Evolutionary conservation across 495 filamentous ascomycete species (phyloP).

Genomic region (Daldinia childiae): DNA sequence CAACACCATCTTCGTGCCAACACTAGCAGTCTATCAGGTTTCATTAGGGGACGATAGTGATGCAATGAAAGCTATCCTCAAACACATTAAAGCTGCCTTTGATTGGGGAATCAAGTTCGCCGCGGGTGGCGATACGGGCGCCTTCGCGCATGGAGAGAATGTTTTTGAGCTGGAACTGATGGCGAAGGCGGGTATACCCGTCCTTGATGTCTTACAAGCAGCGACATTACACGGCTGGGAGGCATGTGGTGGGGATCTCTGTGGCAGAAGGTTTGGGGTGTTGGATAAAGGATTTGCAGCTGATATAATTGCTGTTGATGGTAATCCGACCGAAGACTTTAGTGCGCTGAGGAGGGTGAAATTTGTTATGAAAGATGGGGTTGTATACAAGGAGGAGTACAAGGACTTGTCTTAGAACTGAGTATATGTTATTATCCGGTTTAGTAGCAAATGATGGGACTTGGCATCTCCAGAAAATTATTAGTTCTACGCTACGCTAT

Average conservation of each 20-base stretch:
- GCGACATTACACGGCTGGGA: slow-evolving; percentile 62
- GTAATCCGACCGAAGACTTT: slow-evolving; percentile 48
- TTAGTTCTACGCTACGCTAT: too few species aligned
- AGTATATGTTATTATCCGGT: too few species aligned
- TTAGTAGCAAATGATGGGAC: too few species aligned
- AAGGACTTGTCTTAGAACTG: background rate
- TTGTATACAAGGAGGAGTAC: slow-evolving; percentile 50
- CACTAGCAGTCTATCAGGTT: slow-evolving; percentile 54
- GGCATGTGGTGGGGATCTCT: slow-evolving; percentile 59
- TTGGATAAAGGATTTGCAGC: slow-evolving; percentile 57
- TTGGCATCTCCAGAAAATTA: too few species aligned
- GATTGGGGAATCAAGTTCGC: slow-evolving; percentile 58
- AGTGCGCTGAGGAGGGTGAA: slow-evolving; percentile 56
- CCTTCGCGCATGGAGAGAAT: slow-evolving; percentile 62
- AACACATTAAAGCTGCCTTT: slow-evolving; percentile 47
- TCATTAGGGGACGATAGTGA: slow-evolving; percentile 6
- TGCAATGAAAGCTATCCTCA: slow-evolving; percentile 38
- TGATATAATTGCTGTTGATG: slow-evolving; percentile 59
- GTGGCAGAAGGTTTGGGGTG: slow-evolving; percentile 60
- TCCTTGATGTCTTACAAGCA: slow-evolving; percentile 57
- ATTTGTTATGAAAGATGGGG: slow-evolving; percentile 64
- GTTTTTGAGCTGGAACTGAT: slow-evolving; percentile 61
- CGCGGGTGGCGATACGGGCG: slow-evolving; percentile 62
- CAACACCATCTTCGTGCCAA: slow-evolving; percentile 60
- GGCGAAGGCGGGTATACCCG: slow-evolving; percentile 58